These are phyloP conservation scores for Neurospora cerealis DNA, from an alignment of 495 filamentous ascomycete genomes.

Conservation along the genomic window DNA sequence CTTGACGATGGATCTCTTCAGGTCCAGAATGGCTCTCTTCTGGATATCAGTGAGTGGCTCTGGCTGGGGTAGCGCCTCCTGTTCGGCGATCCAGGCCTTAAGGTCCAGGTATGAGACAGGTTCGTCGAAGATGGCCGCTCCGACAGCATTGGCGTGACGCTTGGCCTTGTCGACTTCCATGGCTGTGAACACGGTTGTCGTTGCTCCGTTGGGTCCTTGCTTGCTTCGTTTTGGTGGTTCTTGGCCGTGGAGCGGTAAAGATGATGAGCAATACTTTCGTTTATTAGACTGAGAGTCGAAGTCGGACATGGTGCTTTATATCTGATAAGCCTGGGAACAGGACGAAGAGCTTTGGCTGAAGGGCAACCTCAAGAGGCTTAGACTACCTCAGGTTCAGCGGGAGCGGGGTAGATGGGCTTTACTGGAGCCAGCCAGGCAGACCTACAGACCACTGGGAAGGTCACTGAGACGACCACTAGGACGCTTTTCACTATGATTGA, in stretches of 20 bases:
- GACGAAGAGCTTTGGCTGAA: neutral
- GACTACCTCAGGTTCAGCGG: neutral
- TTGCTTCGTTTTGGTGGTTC: neutral
- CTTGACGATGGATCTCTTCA: constrained; percentile 16
- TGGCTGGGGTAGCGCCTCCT: constrained; percentile 17
- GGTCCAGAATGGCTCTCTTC: constrained; percentile 18
- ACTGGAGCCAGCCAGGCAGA: neutral
- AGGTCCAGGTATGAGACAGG: constrained; percentile 20
- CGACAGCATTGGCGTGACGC: neutral
- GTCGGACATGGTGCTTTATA: neutral
- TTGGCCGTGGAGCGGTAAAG: neutral
- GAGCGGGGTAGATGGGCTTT: neutral
- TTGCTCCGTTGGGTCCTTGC: neutral
- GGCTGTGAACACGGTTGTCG: neutral
- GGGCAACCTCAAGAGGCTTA: neutral
- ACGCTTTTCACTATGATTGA: neutral
- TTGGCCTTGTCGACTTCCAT: neutral
- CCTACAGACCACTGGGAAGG: neutral
- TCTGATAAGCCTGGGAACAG: neutral
- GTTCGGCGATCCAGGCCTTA: constrained; percentile 26
- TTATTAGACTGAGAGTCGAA: neutral
- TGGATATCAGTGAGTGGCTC: constrained; percentile 22
- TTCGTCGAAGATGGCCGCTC: constrained; percentile 1
- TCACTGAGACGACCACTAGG: neutral
- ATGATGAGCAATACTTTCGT: neutral